Base-by-base conservation (phyloP, 2,329 filamentous ascomycete species). In the Westerdykella aurantiaca region DNA sequence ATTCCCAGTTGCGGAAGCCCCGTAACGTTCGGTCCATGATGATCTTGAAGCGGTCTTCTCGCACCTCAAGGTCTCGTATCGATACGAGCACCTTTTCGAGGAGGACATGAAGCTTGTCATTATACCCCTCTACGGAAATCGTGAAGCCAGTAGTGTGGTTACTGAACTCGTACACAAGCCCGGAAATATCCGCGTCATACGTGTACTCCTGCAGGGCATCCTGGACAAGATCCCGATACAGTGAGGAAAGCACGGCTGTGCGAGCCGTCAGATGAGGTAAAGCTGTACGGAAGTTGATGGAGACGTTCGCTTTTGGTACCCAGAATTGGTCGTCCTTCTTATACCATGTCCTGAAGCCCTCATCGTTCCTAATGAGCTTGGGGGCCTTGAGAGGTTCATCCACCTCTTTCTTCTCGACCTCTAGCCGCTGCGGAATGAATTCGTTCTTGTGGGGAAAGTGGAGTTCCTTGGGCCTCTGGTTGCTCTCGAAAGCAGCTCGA, bases 321-420 rank as follows among this genome's bases (percentile, higher is more conserved):
- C 91, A 97, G 69, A 97, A 98, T 0, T 84, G 89, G 57, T 98
- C 93, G 58, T 98, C 93, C 70, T 97, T 97, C 74, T 98, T 98
- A 75, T 83, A 96, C 93, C 93, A 98, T 2, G 88, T 85, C 23
- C 90, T 82, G 1, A 87, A 82, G 29, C 82, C 72, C 5, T 83
- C 76, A 53, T 96, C 91, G 56, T 95, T 89, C 53, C 90, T 83
- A 49, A 98, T 84, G 18, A 98, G 75, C 48, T 83, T 85, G 0
- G 93, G 93, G 0, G 81, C 75, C 43, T 85, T 77, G 0, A 83
- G 74, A 1, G 89, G 85, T 54, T 86, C 80, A 21, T 81, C 75
- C n/a, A 93, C 78, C 31, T 95, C 87, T 68, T 88, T 95, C 76
- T 93, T 95, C 66, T 96, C 89, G 2, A 98, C 93, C 41, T 95